A percentile compares a stretch with the other conserved stretches of the same genome.
phyloP scores from a whole-genome alignment of 768 basidiomycete genomes.

The Xanthoconium purpureum region DNA sequence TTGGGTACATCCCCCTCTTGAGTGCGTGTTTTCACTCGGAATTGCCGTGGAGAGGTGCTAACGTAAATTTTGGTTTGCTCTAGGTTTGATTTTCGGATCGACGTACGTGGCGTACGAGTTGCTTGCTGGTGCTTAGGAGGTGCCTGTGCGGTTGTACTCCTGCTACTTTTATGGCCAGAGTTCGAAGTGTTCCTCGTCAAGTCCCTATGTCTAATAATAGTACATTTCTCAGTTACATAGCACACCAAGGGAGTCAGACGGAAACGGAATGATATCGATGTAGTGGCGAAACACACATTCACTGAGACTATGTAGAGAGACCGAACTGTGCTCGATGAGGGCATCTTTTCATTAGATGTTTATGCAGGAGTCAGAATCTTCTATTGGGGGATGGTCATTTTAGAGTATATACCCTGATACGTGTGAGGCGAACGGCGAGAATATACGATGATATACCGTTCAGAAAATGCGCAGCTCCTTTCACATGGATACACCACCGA shows the following conservation, averaged over 20 bases:
- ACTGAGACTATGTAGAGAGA: no score
- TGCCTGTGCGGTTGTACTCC: background rate
- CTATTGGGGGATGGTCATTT: no score
- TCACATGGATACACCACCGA: no score
- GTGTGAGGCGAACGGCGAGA: no score
- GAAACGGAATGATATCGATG: background rate
- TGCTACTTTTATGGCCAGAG: background rate
- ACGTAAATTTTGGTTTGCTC: background rate
- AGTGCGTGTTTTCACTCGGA: slow-evolving; percentile 12
- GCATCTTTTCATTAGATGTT: no score
- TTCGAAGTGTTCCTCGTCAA: background rate
- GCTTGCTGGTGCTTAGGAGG: slow-evolving; percentile 4
- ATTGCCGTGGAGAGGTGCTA: background rate
- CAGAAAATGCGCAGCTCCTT: no score
- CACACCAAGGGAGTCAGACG: background rate
- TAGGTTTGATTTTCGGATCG: slow-evolving; percentile 17
- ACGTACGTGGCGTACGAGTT: slow-evolving; percentile 14
- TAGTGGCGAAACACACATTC: no score
- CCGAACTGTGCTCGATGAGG: no score
- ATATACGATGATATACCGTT: no score
- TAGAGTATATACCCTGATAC: no score
- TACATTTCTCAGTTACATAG: background rate
- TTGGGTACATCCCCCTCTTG: slow-evolving; percentile 10
- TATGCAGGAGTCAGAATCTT: no score
- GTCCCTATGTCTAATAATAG: background rate